phyloP scores from a whole-genome alignment of 257 asterid genomes.

The Dorcoceras hygrometricum region DNA sequence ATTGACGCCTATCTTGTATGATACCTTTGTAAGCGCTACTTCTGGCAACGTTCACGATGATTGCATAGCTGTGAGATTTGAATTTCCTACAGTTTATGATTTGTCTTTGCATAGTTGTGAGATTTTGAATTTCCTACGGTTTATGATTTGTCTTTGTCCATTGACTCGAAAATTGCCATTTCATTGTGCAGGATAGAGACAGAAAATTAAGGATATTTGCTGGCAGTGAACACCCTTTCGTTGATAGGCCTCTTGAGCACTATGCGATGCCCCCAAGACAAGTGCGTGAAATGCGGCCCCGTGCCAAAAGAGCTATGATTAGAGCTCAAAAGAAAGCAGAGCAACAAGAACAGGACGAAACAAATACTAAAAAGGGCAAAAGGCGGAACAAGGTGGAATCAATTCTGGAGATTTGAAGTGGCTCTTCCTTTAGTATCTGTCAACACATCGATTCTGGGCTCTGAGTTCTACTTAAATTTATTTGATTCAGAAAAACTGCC shows the following conservation, averaged over 20 bases:
- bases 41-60: no score
- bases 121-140: background rate
- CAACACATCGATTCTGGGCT: background rate
- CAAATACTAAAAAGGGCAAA: constrained; percentile 56
- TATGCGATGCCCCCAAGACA: constrained; percentile 80
- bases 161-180: constrained; percentile 11
- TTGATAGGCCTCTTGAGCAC: constrained; percentile 67
- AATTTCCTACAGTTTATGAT: background rate
- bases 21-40: background rate
- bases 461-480: constrained; percentile 5
- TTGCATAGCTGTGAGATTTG: background rate
- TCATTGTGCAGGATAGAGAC: constrained; percentile 67
- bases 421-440: background rate
- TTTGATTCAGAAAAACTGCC: constrained; percentile 4
- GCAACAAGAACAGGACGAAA: constrained; percentile 50
- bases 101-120: background rate
- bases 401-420: constrained; percentile 18
- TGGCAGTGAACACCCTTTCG: constrained; percentile 80
- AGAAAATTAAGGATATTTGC: constrained; percentile 87
- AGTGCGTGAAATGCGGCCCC: constrained; percentile 93
- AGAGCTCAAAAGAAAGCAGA: constrained; percentile 95
- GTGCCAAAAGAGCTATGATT: constrained; percentile 77
- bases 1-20: background rate
- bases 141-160: background rate
- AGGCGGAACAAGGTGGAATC: constrained; percentile 43